phyloP scores from a whole-genome alignment of 257 asterid species.

The Nicotiana noctiflora region DNA sequence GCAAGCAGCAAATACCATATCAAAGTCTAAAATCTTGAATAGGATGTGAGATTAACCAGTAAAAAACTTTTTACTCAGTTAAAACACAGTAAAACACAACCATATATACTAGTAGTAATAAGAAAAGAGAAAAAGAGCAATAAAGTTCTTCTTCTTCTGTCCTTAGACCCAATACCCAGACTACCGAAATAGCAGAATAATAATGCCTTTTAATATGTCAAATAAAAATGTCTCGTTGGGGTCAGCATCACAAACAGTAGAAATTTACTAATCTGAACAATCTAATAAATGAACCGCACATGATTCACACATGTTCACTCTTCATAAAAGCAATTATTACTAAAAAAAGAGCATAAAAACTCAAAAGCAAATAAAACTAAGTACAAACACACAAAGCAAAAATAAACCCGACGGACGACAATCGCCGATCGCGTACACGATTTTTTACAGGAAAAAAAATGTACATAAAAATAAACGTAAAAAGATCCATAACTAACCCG shows the following conservation, averaged over 20 bases:
- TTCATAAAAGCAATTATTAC: neutral
- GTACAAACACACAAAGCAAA: neutral
- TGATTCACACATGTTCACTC: neutral
- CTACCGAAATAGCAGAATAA: neutral
- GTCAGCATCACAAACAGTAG: neutral
- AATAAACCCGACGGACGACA: neutral
- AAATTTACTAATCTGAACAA: neutral
- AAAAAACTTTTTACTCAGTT: neutral
- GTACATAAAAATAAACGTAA: neutral
- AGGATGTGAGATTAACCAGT: neutral
- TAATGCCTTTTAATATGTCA: neutral
- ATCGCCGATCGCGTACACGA: neutral
- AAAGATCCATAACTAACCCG: constrained; percentile 12
- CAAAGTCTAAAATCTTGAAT: neutral
- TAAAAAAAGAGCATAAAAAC: neutral
- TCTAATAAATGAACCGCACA: neutral
- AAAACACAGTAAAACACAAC: neutral
- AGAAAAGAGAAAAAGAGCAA: neutral
- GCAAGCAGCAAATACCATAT: neutral
- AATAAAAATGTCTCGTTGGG: neutral
- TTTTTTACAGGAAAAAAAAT: neutral
- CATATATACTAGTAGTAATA: neutral
- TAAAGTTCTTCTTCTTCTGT: neutral
- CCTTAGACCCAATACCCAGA: neutral
- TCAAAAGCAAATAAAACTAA: neutral